phyloP scores from a whole-genome alignment of 1,284 basidiomycete genomes.

The Trichosporon coremiiforme region DNA sequence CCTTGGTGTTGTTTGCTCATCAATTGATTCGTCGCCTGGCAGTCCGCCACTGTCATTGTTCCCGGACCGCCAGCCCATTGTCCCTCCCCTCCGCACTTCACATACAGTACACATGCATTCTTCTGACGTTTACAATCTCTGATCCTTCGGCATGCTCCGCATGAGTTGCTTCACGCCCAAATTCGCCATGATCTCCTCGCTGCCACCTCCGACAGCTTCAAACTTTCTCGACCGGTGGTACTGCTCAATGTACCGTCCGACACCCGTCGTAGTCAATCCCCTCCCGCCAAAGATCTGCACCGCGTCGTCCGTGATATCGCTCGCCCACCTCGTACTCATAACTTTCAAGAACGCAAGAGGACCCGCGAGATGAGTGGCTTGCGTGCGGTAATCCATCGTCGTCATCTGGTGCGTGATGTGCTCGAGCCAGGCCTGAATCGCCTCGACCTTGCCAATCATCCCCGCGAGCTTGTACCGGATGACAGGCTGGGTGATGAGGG shows the following conservation, averaged over 20 bases:
- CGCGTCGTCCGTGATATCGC: constrained; percentile 59
- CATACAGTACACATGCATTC: too few relatives aligned
- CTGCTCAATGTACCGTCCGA: constrained; percentile 61
- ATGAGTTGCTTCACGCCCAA: constrained; percentile 59
- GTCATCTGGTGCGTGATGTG: constrained; percentile 88
- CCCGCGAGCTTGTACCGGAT: constrained; percentile 71
- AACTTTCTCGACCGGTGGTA: constrained; percentile 72
- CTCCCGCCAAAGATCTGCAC: constrained; percentile 58
- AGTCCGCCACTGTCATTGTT: too few relatives aligned
- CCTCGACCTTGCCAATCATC: constrained; percentile 82
- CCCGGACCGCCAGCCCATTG: too few relatives aligned
- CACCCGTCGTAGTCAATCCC: constrained; percentile 45
- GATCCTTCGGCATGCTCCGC: constrained; percentile 26
- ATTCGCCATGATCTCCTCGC: constrained; percentile 59
- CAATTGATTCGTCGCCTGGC: too few relatives aligned
- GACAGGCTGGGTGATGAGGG: constrained; percentile 77
- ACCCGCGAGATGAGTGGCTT: constrained; percentile 59
- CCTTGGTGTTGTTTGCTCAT: too few relatives aligned
- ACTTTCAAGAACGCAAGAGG: constrained; percentile 62
- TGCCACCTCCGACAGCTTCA: constrained; percentile 66
- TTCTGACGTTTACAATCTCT: constrained; percentile 23
- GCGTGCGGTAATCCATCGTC: constrained; percentile 70
- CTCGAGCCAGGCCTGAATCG: constrained; percentile 85
- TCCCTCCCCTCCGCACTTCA: background rate
- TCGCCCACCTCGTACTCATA: constrained; percentile 59